Percentiles rank a stretch among this genome's conserved stretches.
Conservation (phyloP, 2,329 filamentous ascomycete species). For the Claviceps spartinae region DNA sequence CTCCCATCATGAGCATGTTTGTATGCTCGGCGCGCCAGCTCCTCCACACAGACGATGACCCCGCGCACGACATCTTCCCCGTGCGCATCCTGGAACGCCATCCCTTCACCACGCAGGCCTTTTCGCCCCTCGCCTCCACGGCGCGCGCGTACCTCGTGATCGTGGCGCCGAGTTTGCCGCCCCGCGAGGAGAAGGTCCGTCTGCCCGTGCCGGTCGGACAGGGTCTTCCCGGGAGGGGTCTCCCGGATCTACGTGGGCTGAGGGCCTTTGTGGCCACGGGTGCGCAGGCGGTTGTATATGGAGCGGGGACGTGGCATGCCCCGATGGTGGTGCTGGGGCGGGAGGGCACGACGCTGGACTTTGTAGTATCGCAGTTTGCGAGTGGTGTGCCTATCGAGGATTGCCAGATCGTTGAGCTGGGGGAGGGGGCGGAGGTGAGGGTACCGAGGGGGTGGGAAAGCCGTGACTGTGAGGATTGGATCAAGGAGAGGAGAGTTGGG, state of each 20-base stretch:
- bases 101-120: slow-evolving; percentile 88
- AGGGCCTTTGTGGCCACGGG: slow-evolving; percentile 67
- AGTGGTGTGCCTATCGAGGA: slow-evolving; percentile 76
- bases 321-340: slow-evolving; percentile 80
- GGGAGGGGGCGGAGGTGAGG: slow-evolving; percentile 22
- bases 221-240: slow-evolving; percentile 42
- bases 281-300: slow-evolving; percentile 81
- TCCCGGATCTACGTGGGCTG: slow-evolving; percentile 59
- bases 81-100: slow-evolving; percentile 74
- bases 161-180: slow-evolving; percentile 64
- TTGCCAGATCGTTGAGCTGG: slow-evolving; percentile 60
- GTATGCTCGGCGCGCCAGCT: slow-evolving; percentile 44
- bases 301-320: slow-evolving; percentile 84
- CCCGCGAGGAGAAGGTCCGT: slow-evolving; percentile 15
- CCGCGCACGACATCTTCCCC: slow-evolving; percentile 30
- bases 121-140: slow-evolving; percentile 56
- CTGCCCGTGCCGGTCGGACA: slow-evolving; percentile 16
- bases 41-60: slow-evolving; percentile 4
- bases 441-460: slow-evolving; percentile 12
- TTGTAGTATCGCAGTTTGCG: slow-evolving; percentile 78
- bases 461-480: neutral
- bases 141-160: slow-evolving; percentile 62
- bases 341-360: slow-evolving; percentile 51
- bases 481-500: no score
- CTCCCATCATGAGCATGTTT: slow-evolving; percentile 75